Conservation (phyloP, 257 asterid genomes). For the Paulownia fortunei region DNA sequence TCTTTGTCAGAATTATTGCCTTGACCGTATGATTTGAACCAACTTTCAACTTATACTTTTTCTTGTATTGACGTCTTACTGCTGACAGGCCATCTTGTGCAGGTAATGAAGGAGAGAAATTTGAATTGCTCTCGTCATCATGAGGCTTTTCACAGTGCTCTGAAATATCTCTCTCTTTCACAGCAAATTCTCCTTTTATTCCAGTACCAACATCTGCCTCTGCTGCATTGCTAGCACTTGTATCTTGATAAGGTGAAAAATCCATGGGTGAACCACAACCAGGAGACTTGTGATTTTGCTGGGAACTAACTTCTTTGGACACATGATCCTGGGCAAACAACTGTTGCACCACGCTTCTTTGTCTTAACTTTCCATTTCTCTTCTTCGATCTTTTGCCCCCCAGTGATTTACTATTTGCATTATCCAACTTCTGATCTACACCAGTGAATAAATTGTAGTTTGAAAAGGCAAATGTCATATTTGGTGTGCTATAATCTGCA, state of each 20-base stretch:
- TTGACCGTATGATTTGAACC: constrained; percentile 44
- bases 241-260: constrained; percentile 76
- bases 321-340: constrained; percentile 40
- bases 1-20: constrained; percentile 41
- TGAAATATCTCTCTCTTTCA: constrained; percentile 29
- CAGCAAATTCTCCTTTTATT: constrained; percentile 34
- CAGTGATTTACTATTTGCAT: constrained; percentile 43
- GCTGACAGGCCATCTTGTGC: constrained; percentile 70
- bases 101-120: constrained; percentile 42
- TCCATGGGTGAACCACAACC: constrained; percentile 89
- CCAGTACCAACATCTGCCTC: constrained; percentile 38
- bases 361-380: constrained; percentile 55
- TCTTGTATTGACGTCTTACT: constrained; percentile 69
- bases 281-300: constrained; percentile 53
- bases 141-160: constrained; percentile 39
- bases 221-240: constrained; percentile 38
- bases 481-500: constrained; percentile 46
- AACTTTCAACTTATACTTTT: constrained; percentile 75
- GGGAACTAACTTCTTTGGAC: constrained; percentile 42
- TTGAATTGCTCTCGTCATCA: constrained; percentile 40
- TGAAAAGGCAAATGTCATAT: constrained; percentile 49
- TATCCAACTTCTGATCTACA: constrained; percentile 40
- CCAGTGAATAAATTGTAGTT: constrained; percentile 38
- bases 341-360: constrained; percentile 44
- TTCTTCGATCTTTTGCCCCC: constrained; percentile 57